Conservation (phyloP, 1,139 yeast species). For the Hemisphaericaspora lyxosophila region DNA sequence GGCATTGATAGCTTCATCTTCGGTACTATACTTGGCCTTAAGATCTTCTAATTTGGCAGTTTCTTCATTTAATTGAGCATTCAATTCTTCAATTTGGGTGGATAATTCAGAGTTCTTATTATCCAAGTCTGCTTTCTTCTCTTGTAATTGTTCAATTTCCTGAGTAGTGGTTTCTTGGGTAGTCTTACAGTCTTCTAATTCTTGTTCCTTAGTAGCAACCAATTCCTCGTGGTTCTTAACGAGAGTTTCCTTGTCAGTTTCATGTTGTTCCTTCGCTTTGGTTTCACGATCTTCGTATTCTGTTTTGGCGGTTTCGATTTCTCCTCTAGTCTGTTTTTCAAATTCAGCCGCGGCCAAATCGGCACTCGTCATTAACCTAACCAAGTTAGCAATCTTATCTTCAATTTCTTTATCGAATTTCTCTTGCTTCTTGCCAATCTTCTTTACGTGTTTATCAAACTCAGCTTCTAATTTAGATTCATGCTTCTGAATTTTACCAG, state of each 20-base stretch:
- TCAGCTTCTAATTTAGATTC: slow-evolving; percentile 44
- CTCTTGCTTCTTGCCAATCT: slow-evolving; percentile 41
- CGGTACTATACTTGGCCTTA: slow-evolving; percentile 40
- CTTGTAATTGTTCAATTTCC: slow-evolving; percentile 45
- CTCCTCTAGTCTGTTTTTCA: slow-evolving; percentile 38
- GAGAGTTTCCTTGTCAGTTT: slow-evolving; percentile 44
- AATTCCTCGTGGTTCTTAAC: slow-evolving; percentile 47
- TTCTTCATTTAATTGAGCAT: slow-evolving; percentile 41
- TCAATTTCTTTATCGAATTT: slow-evolving; percentile 43
- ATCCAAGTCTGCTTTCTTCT: slow-evolving; percentile 42
- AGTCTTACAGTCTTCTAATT: slow-evolving; percentile 48
- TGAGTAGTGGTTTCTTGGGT: slow-evolving; percentile 47
- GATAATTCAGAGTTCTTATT: slow-evolving; percentile 45
- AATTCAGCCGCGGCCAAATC: slow-evolving; percentile 36
- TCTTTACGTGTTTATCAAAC: slow-evolving; percentile 40
- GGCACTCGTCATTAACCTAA: slow-evolving; percentile 30
- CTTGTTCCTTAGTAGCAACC: slow-evolving; percentile 49
- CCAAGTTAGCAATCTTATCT: slow-evolving; percentile 33
- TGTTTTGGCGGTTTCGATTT: slow-evolving; percentile 45
- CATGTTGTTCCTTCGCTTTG: slow-evolving; percentile 49
- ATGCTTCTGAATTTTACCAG: slow-evolving; percentile 40
- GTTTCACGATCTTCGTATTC: slow-evolving; percentile 49
- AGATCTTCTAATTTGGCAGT: slow-evolving; percentile 41
- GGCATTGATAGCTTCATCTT: slow-evolving; percentile 36
- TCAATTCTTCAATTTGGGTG: slow-evolving; percentile 41